Percentiles rank a stretch among this genome's conserved stretches.
Conservation (phyloP, 306 rosid genomes). For the Quercus parvula region DNA sequence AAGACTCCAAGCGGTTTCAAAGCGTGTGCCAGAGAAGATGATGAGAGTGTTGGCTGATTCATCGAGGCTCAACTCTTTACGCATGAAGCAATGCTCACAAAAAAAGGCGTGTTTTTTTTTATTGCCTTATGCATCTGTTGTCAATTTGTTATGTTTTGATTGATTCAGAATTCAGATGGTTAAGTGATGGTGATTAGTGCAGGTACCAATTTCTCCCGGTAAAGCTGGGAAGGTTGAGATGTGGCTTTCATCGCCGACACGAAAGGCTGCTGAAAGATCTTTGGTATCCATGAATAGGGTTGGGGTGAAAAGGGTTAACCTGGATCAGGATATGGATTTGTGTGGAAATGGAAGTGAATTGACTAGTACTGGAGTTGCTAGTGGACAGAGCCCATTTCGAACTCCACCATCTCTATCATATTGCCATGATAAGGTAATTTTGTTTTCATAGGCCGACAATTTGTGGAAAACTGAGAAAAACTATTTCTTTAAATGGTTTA, state of each 20-base stretch:
- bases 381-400: conserved; percentile 72
- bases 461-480: neutral
- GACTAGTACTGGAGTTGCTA: conserved; percentile 27
- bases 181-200: conserved; percentile 14
- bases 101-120: conserved; percentile 45
- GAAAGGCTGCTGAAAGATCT: conserved; percentile 42
- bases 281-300: conserved; percentile 36
- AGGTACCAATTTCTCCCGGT: conserved; percentile 43
- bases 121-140: neutral
- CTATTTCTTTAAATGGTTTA: neutral
- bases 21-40: conserved; percentile 58
- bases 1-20: conserved; percentile 80
- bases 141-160: neutral
- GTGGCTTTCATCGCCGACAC: conserved; percentile 36
- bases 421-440: conserved; percentile 64
- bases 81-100: conserved; percentile 43
- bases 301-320: conserved; percentile 51
- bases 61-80: conserved; percentile 55
- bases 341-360: conserved; percentile 18
- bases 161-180: conserved; percentile 6
- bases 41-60: conserved; percentile 75
- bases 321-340: conserved; percentile 30
- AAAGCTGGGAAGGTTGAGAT: conserved; percentile 47
- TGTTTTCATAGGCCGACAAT: conserved; percentile 12
- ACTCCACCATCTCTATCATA: conserved; percentile 82